phyloP scores from a whole-genome alignment of 108 stramenopile genomes.

The Skeletonema potamos region DNA sequence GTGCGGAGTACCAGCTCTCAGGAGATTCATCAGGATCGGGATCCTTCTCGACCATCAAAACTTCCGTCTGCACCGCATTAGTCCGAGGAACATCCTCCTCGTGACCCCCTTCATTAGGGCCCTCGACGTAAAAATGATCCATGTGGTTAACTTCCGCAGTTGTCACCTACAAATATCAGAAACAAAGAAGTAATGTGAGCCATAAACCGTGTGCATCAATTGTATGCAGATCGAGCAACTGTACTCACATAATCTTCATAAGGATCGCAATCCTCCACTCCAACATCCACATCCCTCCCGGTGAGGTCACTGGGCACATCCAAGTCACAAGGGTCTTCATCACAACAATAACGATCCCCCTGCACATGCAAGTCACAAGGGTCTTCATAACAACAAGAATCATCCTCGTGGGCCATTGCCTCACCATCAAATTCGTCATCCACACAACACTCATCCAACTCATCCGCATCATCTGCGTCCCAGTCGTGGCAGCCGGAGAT shows the following conservation, averaged over 20 bases:
- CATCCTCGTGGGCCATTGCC: too few species aligned
- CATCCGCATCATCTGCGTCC: too few species aligned
- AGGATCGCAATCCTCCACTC: not conserved
- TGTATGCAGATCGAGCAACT: not conserved
- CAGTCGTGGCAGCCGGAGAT: too few species aligned
- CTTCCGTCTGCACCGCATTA: not conserved
- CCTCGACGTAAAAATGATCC: not conserved
- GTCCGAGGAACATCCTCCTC: not conserved
- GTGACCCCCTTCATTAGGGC: not conserved
- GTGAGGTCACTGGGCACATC: not conserved
- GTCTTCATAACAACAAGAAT: too few species aligned
- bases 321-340: not conserved
- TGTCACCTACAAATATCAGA: not conserved
- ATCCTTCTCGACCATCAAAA: not conserved
- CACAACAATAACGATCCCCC: too few species aligned
- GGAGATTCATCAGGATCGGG: not conserved
- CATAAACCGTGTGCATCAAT: too few species aligned
- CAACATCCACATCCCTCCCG: not conserved
- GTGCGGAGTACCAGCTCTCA: not conserved
- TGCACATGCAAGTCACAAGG: too few species aligned
- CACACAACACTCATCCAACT: too few species aligned
- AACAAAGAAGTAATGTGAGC: too few species aligned
- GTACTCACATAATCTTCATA: not conserved
- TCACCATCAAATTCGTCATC: too few species aligned
- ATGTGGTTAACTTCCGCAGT: not conserved